Evolutionary conservation across 805 yeast species (phyloP).

Genomic region (Suhomyces pyralidae): DNA sequence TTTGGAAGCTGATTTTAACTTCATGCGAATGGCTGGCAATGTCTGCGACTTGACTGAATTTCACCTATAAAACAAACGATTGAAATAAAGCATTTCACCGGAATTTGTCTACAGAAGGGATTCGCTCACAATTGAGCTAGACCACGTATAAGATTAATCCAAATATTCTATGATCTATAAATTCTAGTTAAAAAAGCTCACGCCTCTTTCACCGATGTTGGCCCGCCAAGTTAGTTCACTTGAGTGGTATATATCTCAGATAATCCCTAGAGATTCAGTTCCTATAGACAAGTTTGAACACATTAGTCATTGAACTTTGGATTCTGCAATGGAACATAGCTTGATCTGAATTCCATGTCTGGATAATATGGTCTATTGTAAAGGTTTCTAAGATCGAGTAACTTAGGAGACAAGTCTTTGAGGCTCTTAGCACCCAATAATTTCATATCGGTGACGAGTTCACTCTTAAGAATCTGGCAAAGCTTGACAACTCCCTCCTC

Average conservation of each 20-base stretch:
- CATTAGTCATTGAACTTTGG: constrained; percentile 26
- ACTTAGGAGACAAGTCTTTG: constrained; percentile 24
- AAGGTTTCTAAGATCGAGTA: constrained; percentile 29
- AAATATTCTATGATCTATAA: no score
- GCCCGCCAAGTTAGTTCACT: no score
- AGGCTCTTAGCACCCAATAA: constrained; percentile 57
- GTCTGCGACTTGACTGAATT: background rate
- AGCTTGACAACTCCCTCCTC: constrained; percentile 68
- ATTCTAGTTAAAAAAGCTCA: no score
- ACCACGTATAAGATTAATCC: no score
- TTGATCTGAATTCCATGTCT: constrained; percentile 52
- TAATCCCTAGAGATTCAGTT: background rate
- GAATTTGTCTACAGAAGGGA: no score
- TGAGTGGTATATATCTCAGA: background rate
- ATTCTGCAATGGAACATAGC: constrained; percentile 54
- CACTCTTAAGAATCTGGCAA: constrained; percentile 57
- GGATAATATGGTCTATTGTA: constrained; percentile 41
- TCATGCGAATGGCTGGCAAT: background rate
- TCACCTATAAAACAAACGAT: no score
- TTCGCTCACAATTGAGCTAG: background rate
- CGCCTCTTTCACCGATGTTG: no score
- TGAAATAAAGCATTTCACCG: no score
- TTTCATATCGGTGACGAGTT: constrained; percentile 63
- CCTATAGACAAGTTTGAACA: background rate
- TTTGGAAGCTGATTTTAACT: background rate